Conservation (phyloP, 1,284 basidiomycete genomes). For the Ceratobasidium theobromae region DNA sequence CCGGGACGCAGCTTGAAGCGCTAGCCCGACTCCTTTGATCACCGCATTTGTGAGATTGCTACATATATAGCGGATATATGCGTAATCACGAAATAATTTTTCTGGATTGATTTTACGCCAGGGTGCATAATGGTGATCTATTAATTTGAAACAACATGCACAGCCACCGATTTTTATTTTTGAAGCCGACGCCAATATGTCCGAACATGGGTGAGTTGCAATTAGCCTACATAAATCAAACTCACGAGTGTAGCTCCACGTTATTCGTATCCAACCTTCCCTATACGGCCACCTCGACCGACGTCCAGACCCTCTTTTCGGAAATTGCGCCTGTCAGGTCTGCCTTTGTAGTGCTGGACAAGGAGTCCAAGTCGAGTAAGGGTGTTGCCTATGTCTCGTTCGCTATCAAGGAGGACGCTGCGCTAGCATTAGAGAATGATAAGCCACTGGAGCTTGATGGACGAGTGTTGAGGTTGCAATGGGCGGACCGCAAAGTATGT, state of each 20-base stretch:
- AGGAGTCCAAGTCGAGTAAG: slow-evolving; percentile 75
- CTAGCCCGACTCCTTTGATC: too few relatives aligned
- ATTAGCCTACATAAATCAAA: neutral
- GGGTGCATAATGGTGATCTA: too few relatives aligned
- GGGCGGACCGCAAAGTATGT: slow-evolving; percentile 71
- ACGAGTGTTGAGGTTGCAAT: slow-evolving; percentile 71
- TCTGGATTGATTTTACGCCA: too few relatives aligned
- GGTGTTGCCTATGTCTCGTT: slow-evolving; percentile 99
- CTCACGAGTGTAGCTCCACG: neutral
- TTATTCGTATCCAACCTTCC: slow-evolving; percentile 83
- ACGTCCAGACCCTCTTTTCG: slow-evolving; percentile 91
- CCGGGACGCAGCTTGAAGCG: too few relatives aligned
- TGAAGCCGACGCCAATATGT: too few relatives aligned
- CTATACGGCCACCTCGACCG: slow-evolving; percentile 85
- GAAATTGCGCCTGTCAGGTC: slow-evolving; percentile 92
- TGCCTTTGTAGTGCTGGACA: slow-evolving; percentile 89
- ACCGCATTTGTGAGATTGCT: too few relatives aligned
- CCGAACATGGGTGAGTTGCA: slow-evolving; percentile 1
- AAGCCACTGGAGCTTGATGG: slow-evolving; percentile 56
- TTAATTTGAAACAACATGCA: too few relatives aligned
- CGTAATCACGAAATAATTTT: too few relatives aligned
- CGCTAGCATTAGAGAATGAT: slow-evolving; percentile 63
- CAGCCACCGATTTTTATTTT: too few relatives aligned
- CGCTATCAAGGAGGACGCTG: slow-evolving; percentile 86
- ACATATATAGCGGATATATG: too few relatives aligned